Evolutionary conservation across 192 early-diverging fungal species (phyloP).

Genomic region (Radiomyces spectabilis): DNA sequence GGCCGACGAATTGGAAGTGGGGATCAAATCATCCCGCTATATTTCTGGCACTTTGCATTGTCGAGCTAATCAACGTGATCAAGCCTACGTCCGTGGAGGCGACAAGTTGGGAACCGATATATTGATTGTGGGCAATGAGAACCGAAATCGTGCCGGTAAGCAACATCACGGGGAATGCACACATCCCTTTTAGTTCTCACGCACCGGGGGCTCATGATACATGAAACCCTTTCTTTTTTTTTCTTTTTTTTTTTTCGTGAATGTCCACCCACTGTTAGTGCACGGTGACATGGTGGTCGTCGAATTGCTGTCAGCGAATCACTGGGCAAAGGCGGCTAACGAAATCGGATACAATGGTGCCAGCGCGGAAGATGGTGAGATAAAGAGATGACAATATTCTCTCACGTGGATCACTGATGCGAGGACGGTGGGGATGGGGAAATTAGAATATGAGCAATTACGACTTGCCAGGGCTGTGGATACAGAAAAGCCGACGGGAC

Average conservation of each 20-base stretch:
- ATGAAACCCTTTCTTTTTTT: background rate
- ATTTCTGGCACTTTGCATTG: conserved; percentile 37
- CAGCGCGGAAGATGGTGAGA: conserved; percentile 13
- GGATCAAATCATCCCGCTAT: conserved; percentile 41
- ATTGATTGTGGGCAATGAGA: conserved; percentile 50
- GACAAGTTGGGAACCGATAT: conserved; percentile 40
- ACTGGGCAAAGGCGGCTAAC: conserved; percentile 35
- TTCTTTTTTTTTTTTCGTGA: background rate
- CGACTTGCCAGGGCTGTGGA: background rate
- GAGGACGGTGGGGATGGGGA: background rate
- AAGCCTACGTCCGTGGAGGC: conserved; percentile 37
- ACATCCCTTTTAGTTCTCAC: too few species aligned
- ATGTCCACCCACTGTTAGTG: too few species aligned
- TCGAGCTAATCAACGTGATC: conserved; percentile 31
- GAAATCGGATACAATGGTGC: conserved; percentile 32
- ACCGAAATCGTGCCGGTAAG: conserved; percentile 41
- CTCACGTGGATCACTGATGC: background rate
- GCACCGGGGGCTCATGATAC: too few species aligned
- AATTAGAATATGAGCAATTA: too few species aligned
- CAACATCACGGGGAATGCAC: too few species aligned
- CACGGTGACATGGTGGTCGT: conserved; percentile 64
- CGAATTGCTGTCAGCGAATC: conserved; percentile 38
- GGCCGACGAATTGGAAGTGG: conserved; percentile 39
- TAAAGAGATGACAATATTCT: background rate
- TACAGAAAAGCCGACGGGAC: conserved; percentile 25